Base-by-base conservation (phyloP, 2,329 filamentous ascomycete genomes). In the Xylariaceae sp. region DNA sequence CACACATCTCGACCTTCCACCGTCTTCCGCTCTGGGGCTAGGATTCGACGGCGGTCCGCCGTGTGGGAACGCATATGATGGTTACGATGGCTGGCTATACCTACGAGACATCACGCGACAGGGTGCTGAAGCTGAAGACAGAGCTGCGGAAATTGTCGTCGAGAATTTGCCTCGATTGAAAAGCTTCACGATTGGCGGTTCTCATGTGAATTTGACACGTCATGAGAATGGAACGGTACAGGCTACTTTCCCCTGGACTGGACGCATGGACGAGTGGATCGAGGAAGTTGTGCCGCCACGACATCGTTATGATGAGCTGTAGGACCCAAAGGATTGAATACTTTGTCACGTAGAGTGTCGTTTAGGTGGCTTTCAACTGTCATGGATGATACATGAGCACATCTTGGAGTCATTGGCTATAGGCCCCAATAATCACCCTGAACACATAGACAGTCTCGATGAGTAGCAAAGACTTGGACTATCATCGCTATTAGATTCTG, bases 1-100 rank as follows among this genome's bases (percentile, higher is more conserved):
- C 22, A 57, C 54, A 10, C 46, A 54, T 14, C 48, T 57, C 11
- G 51, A 54, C 3, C 17, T 56, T 19, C 44, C 54, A 9, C 1
- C 3, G 2, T 49, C 47, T 7, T 22, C 1, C 19, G 2, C 12
- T 5, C 45, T 54, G 10, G 45, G 28, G n/a, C 5, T 56, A 17
- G 45, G 51, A 31, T 56, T 28, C 19, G 19, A 47, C 39, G 51
- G 48, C 17, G 45, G 42, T 12, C 44, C 45, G 7, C 0, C 1
- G 17, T 57, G 54, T 34, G 45, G 51, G 11, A 54, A 54, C 34
- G 39, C 19, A 13, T 54, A 44, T 17, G 16, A 13, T 19, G 54
- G 46, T 12, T 48, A 38, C 13, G n/a, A 19, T 2, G 46, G 46
- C 31, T 41, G 39, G 33, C 16, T 47, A 14, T 47, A 31, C 16